phyloP scores from a whole-genome alignment of 805 yeast genomes.

The Lipomyces kockii region DNA sequence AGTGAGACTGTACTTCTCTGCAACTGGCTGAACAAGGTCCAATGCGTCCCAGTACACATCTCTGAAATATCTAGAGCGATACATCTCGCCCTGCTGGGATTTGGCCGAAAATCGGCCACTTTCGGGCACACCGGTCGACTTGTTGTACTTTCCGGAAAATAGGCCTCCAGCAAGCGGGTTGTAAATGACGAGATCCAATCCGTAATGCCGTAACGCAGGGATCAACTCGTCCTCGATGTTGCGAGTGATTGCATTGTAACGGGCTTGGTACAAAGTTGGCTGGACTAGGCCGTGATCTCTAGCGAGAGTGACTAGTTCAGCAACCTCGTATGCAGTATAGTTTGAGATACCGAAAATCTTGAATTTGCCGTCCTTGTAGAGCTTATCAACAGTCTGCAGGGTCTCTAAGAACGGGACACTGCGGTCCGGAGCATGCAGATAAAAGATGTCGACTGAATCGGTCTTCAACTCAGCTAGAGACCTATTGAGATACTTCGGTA shows the following conservation, averaged over 20 bases:
- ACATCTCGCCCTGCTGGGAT: conserved; percentile 4
- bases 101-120: conserved; percentile 8
- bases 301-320: conserved; percentile 19
- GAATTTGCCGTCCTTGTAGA: conserved; percentile 41
- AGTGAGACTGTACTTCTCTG: conserved; percentile 20
- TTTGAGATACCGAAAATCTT: conserved; percentile 41
- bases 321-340: conserved; percentile 31
- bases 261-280: conserved; percentile 42
- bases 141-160: conserved; percentile 26
- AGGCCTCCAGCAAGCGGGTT: conserved; percentile 33
- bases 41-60: conserved; percentile 24
- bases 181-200: conserved; percentile 40
- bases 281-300: conserved; percentile 12
- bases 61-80: conserved; percentile 22
- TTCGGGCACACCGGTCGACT: neutral
- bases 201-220: conserved; percentile 37
- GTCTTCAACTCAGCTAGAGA: conserved; percentile 14
- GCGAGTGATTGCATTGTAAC: conserved; percentile 41
- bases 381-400: conserved; percentile 37
- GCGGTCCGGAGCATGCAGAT: conserved; percentile 41
- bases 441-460: conserved; percentile 23
- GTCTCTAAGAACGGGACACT: conserved; percentile 40
- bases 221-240: conserved; percentile 36
- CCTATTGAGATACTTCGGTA: conserved; percentile 14
- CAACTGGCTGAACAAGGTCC: conserved; percentile 17